phyloP scores from a whole-genome alignment of 1,139 yeast species.

The Yamadazyma diddensiae region DNA sequence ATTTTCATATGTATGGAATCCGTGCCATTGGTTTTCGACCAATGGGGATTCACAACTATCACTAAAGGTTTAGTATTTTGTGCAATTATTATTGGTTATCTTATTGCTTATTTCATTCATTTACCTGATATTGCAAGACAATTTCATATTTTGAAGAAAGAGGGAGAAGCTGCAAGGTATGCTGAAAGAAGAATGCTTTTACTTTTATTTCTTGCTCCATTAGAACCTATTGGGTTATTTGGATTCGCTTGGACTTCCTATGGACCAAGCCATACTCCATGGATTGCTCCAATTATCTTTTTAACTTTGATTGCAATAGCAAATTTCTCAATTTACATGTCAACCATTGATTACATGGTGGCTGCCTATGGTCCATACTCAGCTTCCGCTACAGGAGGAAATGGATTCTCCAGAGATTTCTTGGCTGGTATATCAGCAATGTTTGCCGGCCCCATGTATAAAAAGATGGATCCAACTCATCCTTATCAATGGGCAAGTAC shows the following conservation, averaged over 20 bases:
- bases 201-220: slow-evolving; percentile 25
- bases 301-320: slow-evolving; percentile 33
- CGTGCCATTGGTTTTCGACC: slow-evolving; percentile 27
- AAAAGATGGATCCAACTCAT: slow-evolving; percentile 22
- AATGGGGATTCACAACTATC: slow-evolving; percentile 24
- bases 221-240: slow-evolving; percentile 33
- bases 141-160: slow-evolving; percentile 13
- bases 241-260: slow-evolving; percentile 38
- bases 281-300: slow-evolving; percentile 38
- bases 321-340: slow-evolving; percentile 34
- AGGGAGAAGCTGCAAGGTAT: slow-evolving; percentile 23
- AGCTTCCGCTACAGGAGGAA: slow-evolving; percentile 41
- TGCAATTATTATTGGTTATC: slow-evolving; percentile 29
- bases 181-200: slow-evolving; percentile 26
- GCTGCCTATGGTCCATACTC: slow-evolving; percentile 40
- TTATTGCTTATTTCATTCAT: slow-evolving; percentile 24
- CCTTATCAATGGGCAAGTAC: slow-evolving; percentile 37
- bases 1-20: slow-evolving; percentile 38
- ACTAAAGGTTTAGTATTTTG: slow-evolving; percentile 28
- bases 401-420: slow-evolving; percentile 39
- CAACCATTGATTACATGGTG: slow-evolving; percentile 38
- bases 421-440: slow-evolving; percentile 36
- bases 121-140: slow-evolving; percentile 27
- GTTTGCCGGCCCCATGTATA: slow-evolving; percentile 33
- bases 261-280: slow-evolving; percentile 29